phyloP scores from a whole-genome alignment of 225 moss, liverwort and hornwort species.

The Lunularia cruciata region DNA sequence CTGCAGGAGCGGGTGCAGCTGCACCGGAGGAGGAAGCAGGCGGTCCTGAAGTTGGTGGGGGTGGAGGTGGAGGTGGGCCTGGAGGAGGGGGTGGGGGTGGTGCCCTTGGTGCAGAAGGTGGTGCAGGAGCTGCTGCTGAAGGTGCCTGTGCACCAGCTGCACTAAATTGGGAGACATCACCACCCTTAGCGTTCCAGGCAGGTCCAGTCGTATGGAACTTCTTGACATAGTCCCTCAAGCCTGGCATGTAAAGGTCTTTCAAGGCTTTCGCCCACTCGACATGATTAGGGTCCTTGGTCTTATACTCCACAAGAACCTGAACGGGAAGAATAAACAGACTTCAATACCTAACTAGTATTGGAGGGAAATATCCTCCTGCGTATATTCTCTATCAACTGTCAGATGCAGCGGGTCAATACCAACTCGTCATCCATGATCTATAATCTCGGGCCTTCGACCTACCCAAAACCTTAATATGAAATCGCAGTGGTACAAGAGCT shows the following conservation, averaged over 20 bases:
- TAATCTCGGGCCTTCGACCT: too few relatives aligned
- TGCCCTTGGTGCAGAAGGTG: conserved; percentile 44
- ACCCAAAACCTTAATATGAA: too few relatives aligned
- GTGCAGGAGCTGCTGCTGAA: conserved; percentile 43
- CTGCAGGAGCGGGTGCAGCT: conserved; percentile 44
- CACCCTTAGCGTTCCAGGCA: conserved; percentile 77
- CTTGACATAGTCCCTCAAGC: conserved; percentile 80
- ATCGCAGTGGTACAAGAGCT: too few relatives aligned
- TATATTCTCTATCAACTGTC: too few relatives aligned
- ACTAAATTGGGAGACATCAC: conserved; percentile 67
- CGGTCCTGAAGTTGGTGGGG: conserved; percentile 47
- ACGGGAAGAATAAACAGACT: not conserved
- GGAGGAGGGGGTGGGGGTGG: conserved; percentile 60
- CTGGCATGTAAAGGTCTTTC: conserved; percentile 81
- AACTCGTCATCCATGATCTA: too few relatives aligned
- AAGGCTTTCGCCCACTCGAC: conserved; percentile 91
- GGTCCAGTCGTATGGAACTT: conserved; percentile 83
- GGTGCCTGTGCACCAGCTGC: conserved; percentile 46
- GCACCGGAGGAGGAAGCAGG: conserved; percentile 19
- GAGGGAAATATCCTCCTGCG: too few relatives aligned
- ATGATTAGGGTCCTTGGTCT: conserved; percentile 75
- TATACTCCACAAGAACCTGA: conserved; percentile 93
- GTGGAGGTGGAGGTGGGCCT: conserved; percentile 46
- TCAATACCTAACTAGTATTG: too few relatives aligned
- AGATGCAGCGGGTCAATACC: too few relatives aligned